Conservation (phyloP, 768 basidiomycete genomes). For the Russula sp. region DNA sequence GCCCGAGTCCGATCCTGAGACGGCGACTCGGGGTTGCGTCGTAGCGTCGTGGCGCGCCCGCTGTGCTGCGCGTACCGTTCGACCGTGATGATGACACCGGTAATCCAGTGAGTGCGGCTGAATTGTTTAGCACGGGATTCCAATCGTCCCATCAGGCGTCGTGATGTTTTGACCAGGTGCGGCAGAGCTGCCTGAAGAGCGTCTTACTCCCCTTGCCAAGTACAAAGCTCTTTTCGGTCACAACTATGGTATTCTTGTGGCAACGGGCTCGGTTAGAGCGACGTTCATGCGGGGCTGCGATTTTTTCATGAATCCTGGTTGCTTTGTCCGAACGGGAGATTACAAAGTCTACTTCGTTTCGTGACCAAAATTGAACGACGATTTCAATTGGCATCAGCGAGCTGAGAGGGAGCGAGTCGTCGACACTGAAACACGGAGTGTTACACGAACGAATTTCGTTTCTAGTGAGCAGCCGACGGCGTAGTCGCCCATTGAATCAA, state of each 20-base stretch:
- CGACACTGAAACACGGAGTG: too few relatives aligned
- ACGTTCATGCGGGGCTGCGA: constrained; percentile 49
- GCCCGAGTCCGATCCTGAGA: too few relatives aligned
- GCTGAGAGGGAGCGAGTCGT: too few relatives aligned
- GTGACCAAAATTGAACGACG: constrained; percentile 32
- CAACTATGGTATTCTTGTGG: constrained; percentile 44
- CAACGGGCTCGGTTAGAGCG: constrained; percentile 43
- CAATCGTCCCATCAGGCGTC: constrained; percentile 39
- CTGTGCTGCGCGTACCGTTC: too few relatives aligned
- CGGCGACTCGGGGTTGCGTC: too few relatives aligned
- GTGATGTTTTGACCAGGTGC: constrained; percentile 33
- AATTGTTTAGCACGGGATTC: neutral
- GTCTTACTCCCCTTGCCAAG: constrained; percentile 37
- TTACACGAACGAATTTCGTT: too few relatives aligned
- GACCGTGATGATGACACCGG: neutral
- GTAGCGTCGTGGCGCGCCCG: too few relatives aligned
- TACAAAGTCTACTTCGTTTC: constrained; percentile 52
- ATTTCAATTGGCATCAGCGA: neutral
- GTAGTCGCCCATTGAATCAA: too few relatives aligned
- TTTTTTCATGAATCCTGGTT: constrained; percentile 46
- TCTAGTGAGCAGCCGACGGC: too few relatives aligned
- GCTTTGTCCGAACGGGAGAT: constrained; percentile 45
- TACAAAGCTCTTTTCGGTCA: constrained; percentile 46
- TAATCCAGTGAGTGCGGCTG: constrained; percentile 8
- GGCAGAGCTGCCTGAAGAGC: constrained; percentile 43